Percentiles rank a stretch among this genome's conserved stretches.
Conservation (phyloP, 805 yeast species). For the Suhomyces sp. region DNA sequence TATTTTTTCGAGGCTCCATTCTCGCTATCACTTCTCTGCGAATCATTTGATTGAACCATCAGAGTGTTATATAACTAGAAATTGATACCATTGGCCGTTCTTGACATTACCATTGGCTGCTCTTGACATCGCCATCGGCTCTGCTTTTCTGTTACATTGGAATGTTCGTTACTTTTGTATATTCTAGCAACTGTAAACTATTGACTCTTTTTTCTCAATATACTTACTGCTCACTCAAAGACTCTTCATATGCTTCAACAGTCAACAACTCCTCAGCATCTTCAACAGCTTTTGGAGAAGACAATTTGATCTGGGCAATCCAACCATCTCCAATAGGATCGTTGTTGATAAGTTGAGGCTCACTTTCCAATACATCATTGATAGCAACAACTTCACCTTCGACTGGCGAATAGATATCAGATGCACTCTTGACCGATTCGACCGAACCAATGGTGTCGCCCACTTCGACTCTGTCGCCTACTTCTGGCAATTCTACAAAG, state of each 20-base stretch:
- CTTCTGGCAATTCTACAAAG: slow-evolving; percentile 83
- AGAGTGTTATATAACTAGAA: too few species aligned
- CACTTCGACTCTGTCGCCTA: slow-evolving; percentile 54
- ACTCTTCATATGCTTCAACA: slow-evolving; percentile 54
- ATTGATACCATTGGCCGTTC: too few species aligned
- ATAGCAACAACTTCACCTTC: slow-evolving; percentile 71
- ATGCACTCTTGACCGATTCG: slow-evolving; percentile 91
- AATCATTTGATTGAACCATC: too few species aligned
- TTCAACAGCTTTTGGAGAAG: slow-evolving; percentile 35
- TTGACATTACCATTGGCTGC: too few species aligned
- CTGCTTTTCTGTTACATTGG: too few species aligned
- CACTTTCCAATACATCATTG: slow-evolving; percentile 61
- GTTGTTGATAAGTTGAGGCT: slow-evolving; percentile 75
- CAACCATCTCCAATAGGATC: slow-evolving; percentile 96
- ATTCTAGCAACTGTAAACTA: too few species aligned
- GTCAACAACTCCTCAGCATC: slow-evolving; percentile 46
- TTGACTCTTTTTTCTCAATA: too few species aligned
- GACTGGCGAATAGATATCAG: slow-evolving; percentile 89
- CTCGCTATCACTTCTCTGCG: too few species aligned
- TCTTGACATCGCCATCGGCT: too few species aligned
- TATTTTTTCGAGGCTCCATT: too few species aligned
- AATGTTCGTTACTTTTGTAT: too few species aligned
- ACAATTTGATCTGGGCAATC: slow-evolving; percentile 75
- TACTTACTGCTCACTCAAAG: slow-evolving; percentile 46
- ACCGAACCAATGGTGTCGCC: slow-evolving; percentile 91